Evolutionary conservation across 169 alveolate species (phyloP).

Genomic region (Plasmodium chabaudi): DNA sequence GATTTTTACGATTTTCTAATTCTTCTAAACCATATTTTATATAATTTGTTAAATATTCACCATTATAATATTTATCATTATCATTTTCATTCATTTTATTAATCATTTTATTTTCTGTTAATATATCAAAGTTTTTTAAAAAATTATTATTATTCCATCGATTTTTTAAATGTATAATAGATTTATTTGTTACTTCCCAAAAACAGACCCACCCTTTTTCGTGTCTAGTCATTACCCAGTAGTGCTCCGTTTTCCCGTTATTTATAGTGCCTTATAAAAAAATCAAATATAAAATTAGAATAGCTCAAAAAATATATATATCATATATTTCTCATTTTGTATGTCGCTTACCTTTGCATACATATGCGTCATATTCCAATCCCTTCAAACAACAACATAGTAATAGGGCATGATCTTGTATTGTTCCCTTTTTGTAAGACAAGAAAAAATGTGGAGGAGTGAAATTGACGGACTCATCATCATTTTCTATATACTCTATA

Average conservation of each 20-base stretch:
- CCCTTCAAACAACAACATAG: conserved; percentile 82
- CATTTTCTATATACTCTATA: conserved; percentile 79
- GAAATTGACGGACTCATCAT: conserved; percentile 74
- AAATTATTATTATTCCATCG: conserved; percentile 70
- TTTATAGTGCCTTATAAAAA: conserved; percentile 76
- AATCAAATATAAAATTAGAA: not conserved
- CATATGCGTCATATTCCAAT: conserved; percentile 82
- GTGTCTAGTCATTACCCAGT: conserved; percentile 85
- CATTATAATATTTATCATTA: conserved; percentile 60
- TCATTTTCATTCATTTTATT: conserved; percentile 18
- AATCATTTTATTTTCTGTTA: conserved; percentile 39
- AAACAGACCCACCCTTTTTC: conserved; percentile 81
- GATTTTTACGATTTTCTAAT: conserved; percentile 34
- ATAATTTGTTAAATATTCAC: conserved; percentile 59
- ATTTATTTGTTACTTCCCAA: conserved; percentile 85
- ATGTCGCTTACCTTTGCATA: conserved; percentile 77
- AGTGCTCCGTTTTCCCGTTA: conserved; percentile 80
- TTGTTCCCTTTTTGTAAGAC: conserved; percentile 81
- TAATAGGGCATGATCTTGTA: conserved; percentile 80
- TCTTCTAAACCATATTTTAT: conserved; percentile 65
- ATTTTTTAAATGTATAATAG: conserved; percentile 47
- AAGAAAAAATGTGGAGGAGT: conserved; percentile 81
- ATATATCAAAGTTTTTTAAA: conserved; percentile 32
- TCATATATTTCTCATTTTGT: not conserved
- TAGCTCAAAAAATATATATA: not conserved